phyloP scores from a whole-genome alignment of 768 basidiomycete genomes.

The Leucocoprinus leucothites region DNA sequence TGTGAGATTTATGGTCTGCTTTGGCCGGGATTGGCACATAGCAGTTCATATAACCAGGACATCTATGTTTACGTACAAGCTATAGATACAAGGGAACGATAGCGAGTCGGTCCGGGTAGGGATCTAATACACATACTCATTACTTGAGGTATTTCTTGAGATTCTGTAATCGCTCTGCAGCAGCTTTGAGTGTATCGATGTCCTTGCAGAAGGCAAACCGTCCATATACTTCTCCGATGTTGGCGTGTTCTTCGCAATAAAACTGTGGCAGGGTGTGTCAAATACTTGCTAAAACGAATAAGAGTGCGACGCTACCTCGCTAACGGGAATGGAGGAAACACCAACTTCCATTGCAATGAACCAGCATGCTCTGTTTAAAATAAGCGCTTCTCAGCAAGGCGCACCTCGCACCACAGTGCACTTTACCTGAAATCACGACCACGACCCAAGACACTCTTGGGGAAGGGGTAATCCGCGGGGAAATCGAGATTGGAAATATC shows the following conservation, averaged over 20 bases:
- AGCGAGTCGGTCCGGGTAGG: no score
- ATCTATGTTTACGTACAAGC: no score
- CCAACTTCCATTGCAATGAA: constrained; percentile 89
- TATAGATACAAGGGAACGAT: no score
- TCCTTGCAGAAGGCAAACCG: constrained; percentile 98
- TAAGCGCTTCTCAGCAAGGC: background rate
- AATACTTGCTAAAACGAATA: constrained; percentile 6
- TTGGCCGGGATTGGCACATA: background rate
- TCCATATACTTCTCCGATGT: constrained; percentile 82
- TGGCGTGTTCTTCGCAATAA: constrained; percentile 84
- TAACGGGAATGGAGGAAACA: constrained; percentile 92
- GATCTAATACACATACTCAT: background rate
- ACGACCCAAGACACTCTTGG: constrained; percentile 66
- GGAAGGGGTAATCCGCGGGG: constrained; percentile 84
- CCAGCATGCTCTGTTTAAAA: constrained; percentile 75
- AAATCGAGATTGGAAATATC: constrained; percentile 77
- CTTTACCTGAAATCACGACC: constrained; percentile 82
- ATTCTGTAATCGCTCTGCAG: constrained; percentile 77
- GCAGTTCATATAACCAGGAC: background rate
- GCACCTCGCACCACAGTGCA: background rate
- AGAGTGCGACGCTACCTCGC: constrained; percentile 63
- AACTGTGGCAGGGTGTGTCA: constrained; percentile 49
- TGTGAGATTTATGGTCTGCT: no score
- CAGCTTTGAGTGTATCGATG: constrained; percentile 72
- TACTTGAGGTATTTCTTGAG: constrained; percentile 61